Evolutionary conservation across 441 rosid genomes (phyloP).

Genomic region (Corymbia calophylla): DNA sequence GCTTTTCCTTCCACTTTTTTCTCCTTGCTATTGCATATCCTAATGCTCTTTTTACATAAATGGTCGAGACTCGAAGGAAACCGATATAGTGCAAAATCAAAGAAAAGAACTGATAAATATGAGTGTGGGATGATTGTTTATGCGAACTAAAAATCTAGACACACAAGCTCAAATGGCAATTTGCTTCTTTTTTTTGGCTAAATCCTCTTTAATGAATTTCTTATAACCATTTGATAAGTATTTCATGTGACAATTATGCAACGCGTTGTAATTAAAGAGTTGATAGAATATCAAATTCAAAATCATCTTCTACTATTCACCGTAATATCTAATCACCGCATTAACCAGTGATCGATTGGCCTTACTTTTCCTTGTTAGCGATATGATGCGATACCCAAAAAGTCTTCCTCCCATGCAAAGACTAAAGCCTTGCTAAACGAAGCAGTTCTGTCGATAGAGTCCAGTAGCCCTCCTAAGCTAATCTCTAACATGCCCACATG

Average conservation of each 20-base stretch:
- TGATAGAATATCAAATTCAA: background rate
- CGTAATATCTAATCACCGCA: background rate
- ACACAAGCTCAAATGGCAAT: background rate
- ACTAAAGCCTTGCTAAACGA: background rate
- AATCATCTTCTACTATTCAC: background rate
- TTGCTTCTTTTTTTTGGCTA: background rate
- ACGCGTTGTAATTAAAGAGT: background rate
- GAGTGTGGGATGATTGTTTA: background rate
- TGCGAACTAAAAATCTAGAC: background rate
- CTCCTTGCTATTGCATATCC: accelerated
- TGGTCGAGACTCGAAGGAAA: background rate
- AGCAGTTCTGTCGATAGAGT: background rate
- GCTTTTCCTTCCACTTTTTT: background rate
- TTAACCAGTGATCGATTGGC: background rate
- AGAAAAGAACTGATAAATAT: background rate
- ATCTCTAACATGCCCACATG: background rate
- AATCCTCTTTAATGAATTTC: background rate
- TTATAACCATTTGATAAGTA: background rate
- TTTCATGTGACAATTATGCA: background rate
- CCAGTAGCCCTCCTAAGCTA: background rate
- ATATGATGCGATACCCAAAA: background rate
- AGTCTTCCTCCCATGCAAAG: background rate
- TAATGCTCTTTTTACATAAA: no score
- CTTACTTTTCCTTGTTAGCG: background rate
- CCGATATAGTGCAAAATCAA: no score